phyloP scores from a whole-genome alignment of 106 monocot species.

The Platanthera zijinensis region DNA sequence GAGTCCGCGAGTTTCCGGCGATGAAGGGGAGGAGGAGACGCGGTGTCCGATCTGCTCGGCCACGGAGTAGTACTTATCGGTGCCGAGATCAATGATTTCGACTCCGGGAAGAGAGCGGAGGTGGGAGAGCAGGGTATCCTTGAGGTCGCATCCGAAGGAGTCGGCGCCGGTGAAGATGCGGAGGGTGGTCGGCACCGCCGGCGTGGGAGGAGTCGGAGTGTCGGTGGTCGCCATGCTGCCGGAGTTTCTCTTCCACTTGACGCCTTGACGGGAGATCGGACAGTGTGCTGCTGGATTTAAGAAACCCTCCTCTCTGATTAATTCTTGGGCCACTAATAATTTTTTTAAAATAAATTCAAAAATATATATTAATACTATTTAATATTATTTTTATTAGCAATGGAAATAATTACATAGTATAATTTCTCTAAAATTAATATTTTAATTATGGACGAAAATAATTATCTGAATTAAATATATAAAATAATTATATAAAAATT shows the following conservation, averaged over 20 bases:
- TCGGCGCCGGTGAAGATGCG: constrained; percentile 70
- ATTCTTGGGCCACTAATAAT: too few species aligned
- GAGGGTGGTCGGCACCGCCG: constrained; percentile 5
- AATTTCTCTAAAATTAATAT: too few species aligned
- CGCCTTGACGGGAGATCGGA: not conserved
- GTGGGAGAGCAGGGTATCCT: constrained; percentile 58
- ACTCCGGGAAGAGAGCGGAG: constrained; percentile 53
- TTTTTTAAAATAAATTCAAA: too few species aligned
- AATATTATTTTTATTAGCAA: too few species aligned
- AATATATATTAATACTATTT: too few species aligned
- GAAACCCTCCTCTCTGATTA: too few species aligned
- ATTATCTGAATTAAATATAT: too few species aligned
- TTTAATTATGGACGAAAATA: too few species aligned
- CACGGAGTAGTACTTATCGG: constrained; percentile 73
- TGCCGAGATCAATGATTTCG: constrained; percentile 60
- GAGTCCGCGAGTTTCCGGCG: constrained; percentile 47
- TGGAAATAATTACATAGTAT: too few species aligned
- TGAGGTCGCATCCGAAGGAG: constrained; percentile 55
- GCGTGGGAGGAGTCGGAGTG: not conserved
- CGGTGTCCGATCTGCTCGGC: constrained; percentile 39
- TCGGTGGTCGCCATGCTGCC: constrained; percentile 5
- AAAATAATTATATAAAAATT: too few species aligned
- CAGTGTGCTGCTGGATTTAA: too few species aligned
- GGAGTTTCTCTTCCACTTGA: not conserved
- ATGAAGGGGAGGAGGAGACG: constrained; percentile 23